These are phyloP conservation scores for Populus nigra DNA, from an alignment of 345 rosid genomes.

Conservation along the genomic window DNA sequence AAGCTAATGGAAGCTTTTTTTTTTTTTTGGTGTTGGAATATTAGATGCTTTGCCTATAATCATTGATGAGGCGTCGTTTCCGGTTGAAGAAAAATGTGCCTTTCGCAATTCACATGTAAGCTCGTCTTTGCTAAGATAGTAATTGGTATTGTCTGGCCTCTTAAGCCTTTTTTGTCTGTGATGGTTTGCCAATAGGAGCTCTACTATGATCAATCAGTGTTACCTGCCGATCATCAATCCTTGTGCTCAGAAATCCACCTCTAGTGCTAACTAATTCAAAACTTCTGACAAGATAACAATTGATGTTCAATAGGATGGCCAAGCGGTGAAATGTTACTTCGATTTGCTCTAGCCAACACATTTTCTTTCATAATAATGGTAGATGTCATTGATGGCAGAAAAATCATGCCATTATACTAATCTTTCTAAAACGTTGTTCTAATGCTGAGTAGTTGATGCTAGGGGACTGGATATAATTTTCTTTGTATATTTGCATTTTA, in stretches of 20 bases:
- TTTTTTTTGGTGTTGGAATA: slow-evolving; percentile 3
- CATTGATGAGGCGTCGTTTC: slow-evolving; percentile 45
- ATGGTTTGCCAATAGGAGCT: neutral
- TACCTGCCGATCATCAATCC: too few species aligned
- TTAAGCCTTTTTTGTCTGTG: neutral
- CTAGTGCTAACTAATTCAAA: neutral
- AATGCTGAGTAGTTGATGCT: neutral
- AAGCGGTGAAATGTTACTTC: neutral
- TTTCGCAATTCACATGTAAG: slow-evolving; percentile 47
- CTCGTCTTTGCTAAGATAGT: neutral
- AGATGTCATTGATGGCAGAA: neutral
- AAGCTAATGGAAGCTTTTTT: slow-evolving; percentile 4
- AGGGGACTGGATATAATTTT: neutral
- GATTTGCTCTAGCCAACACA: neutral
- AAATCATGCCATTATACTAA: neutral
- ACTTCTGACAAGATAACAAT: neutral
- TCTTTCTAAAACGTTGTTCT: neutral
- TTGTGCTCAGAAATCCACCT: neutral
- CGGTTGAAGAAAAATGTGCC: slow-evolving; percentile 40
- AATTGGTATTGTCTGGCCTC: neutral
- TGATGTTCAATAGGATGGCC: neutral
- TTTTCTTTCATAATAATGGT: neutral
- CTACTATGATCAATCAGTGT: neutral
- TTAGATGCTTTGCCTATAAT: slow-evolving; percentile 64
- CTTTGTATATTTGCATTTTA: neutral